Conservation (phyloP, 2,329 filamentous ascomycete species). For the Cadophora sp. region DNA sequence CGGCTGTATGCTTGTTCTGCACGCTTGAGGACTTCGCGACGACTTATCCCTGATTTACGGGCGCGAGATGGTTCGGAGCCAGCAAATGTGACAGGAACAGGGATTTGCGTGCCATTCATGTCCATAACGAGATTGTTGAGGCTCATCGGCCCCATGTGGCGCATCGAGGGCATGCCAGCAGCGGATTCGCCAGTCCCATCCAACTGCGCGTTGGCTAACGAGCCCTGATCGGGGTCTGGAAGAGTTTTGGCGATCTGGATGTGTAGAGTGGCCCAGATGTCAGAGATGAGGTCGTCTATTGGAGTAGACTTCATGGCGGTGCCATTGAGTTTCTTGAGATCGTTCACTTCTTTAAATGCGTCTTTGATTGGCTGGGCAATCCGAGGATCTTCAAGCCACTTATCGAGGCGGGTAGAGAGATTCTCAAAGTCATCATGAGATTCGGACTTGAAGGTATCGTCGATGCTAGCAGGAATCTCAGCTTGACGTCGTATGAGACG, state of each 20-base stretch:
- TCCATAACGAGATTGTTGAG: conserved; percentile 45
- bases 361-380: conserved; percentile 60
- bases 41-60: conserved; percentile 41
- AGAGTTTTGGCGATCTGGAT: conserved; percentile 68
- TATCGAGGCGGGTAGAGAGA: conserved; percentile 64
- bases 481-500: conserved; percentile 62
- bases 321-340: conserved; percentile 82
- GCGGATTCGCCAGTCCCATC: conserved; percentile 51
- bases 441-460: conserved; percentile 71
- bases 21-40: conserved; percentile 62
- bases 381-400: conserved; percentile 59
- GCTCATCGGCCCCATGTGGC: conserved; percentile 42
- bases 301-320: conserved; percentile 79
- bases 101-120: conserved; percentile 41
- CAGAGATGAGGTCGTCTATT: conserved; percentile 93
- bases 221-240: conserved; percentile 48
- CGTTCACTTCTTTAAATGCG: conserved; percentile 69
- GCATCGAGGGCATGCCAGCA: conserved; percentile 31
- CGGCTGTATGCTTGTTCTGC: conserved; percentile 63
- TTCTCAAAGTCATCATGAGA: conserved; percentile 69
- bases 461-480: conserved; percentile 64
- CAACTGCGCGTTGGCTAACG: conserved; percentile 53
- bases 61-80: conserved; percentile 38
- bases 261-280: conserved; percentile 84
- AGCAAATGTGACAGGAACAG: conserved; percentile 37